Evolutionary conservation across 2,329 filamentous ascomycete genomes (phyloP).

Genomic region (Phyllachora maydis): DNA sequence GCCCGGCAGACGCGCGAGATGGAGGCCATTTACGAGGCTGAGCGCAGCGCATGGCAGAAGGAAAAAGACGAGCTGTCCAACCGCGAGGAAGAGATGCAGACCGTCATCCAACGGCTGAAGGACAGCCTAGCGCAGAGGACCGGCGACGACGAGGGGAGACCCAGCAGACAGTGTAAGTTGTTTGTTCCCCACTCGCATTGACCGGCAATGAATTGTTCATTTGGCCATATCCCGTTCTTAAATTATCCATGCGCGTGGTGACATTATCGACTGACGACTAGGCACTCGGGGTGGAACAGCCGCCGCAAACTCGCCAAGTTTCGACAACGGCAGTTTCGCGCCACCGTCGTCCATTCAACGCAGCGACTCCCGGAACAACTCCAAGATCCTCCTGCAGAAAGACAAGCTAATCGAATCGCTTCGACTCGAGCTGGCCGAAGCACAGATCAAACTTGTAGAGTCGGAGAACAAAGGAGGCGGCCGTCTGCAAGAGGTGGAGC

Average conservation of each 20-base stretch:
- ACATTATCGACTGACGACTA: no score
- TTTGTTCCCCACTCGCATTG: no score
- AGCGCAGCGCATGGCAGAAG: slow-evolving; percentile 68
- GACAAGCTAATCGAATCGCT: slow-evolving; percentile 91
- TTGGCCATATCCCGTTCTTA: no score
- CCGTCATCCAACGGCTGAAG: slow-evolving; percentile 78
- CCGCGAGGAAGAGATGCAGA: slow-evolving; percentile 77
- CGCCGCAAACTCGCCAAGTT: slow-evolving; percentile 40
- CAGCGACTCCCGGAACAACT: slow-evolving; percentile 77
- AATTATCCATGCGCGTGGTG: no score
- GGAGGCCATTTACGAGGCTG: slow-evolving; percentile 80
- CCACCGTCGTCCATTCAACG: slow-evolving; percentile 68
- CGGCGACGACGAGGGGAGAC: slow-evolving; percentile 31
- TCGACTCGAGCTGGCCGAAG: slow-evolving; percentile 78
- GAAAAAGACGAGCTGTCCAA: slow-evolving; percentile 79
- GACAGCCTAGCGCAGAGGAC: slow-evolving; percentile 67
- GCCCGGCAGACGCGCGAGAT: slow-evolving; percentile 74
- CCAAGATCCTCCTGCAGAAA: slow-evolving; percentile 80
- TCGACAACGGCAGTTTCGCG: slow-evolving; percentile 65
- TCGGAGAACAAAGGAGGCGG: slow-evolving; percentile 85
- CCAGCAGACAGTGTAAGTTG: slow-evolving; percentile 35
- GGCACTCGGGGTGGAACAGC: slow-evolving; percentile 7
- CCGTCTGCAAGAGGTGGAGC: slow-evolving; percentile 74
- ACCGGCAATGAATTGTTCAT: no score
- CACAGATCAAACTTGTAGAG: slow-evolving; percentile 87